Conservation (phyloP, 2,329 filamentous ascomycete genomes). For the Hypoxylon sp. region DNA sequence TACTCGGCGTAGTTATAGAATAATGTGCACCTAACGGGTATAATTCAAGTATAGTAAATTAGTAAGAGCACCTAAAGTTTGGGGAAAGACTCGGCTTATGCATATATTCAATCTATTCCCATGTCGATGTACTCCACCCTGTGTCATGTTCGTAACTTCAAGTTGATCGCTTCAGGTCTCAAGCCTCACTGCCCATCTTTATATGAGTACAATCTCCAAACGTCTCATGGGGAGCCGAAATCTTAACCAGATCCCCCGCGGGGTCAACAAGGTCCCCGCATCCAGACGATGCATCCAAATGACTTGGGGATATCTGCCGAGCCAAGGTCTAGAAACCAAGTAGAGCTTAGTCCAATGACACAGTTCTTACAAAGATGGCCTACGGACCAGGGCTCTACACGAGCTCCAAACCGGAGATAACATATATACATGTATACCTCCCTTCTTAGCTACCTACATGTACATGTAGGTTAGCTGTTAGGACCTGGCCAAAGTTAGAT, state of each 20-base stretch:
- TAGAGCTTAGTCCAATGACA: conserved; percentile 38
- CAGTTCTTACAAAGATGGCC: conserved; percentile 34
- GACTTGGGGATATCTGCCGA: conserved; percentile 47
- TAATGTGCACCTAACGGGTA: too few species aligned
- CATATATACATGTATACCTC: conserved; percentile 26
- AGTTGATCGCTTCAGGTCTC: too few species aligned
- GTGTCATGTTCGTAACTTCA: too few species aligned
- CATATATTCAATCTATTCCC: background rate
- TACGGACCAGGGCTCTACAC: conserved; percentile 20
- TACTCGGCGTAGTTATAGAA: too few species aligned
- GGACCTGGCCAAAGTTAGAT: background rate
- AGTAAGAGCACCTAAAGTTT: too few species aligned
- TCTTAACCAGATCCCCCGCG: conserved; percentile 23
- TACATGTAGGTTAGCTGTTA: background rate
- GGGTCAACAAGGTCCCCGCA: conserved; percentile 47
- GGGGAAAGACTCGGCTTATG: too few species aligned
- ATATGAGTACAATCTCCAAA: conserved; percentile 16
- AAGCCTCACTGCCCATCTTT: background rate
- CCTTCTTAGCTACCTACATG: conserved; percentile 4
- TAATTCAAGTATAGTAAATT: too few species aligned
- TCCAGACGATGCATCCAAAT: conserved; percentile 28
- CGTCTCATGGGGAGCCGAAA: conserved; percentile 7
- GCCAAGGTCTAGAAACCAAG: conserved; percentile 23
- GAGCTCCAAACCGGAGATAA: conserved; percentile 10
- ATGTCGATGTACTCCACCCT: background rate